Evolutionary conservation across 208 protist genomes (phyloP), one percentile per base, ranked within the genome.

Genomic region (Vickermania spadyakhi): DNA sequence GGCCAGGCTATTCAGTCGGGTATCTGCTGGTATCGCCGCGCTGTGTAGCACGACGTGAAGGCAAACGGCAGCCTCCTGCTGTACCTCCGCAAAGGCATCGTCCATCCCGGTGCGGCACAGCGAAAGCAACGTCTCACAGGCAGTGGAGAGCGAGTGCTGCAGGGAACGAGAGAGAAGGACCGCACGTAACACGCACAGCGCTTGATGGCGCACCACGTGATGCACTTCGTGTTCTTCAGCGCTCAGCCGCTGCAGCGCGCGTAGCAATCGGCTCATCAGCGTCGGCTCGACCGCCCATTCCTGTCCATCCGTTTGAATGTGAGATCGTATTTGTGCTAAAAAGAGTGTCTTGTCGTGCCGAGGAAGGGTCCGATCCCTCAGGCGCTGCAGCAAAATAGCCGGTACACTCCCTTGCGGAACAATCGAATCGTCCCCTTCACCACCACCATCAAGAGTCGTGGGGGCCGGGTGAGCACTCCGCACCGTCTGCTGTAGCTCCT

Each of bases 81-180:
- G 81, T 29, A 91, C 84, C 64, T 89, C 84, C 22, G 73, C 28
- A 60, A 94, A 94, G 1, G 70, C 66, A 60, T 94, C 87, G 58
- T 94, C 87, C 7, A 90, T 54, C n/a, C 84, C 81, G 26, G 28
- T 18, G 21, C 79, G 74, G 36, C 72, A 75, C 21, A 78, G 52
- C 3, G 28, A 23, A 22, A 94, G 25, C 14, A 90, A 18, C 22
- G 66, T 68, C 25, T 60, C 62, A n/a, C 87, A 64, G 45, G 64
- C 67, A 14, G 70, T 67, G 29, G 59, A 60, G 31, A 84, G 56
- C 25, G 60, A 51, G 1, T 58, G 29, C 1, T 56, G 59, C 31
- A 81, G 56, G 3, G 28, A 30, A 0, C 53, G 42, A 27, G 41
- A 60, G 23, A 53, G 28, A 7, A 85, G 28, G 7, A 79, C 41